phyloP scores from a whole-genome alignment of 305 asterid genomes.

The Solanum hybrid region DNA sequence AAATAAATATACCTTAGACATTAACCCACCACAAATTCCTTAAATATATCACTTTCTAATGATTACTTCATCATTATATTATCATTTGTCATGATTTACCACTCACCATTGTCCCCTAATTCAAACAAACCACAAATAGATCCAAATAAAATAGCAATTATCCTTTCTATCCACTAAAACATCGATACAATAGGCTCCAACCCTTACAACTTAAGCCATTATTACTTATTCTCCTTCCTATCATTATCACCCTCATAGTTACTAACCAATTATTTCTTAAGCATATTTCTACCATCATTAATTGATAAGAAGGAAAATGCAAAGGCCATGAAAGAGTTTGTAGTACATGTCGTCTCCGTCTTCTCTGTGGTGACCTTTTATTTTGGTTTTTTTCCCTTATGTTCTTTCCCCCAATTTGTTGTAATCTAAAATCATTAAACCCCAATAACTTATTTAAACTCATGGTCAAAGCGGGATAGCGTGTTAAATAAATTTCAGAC shows the following conservation, averaged over 20 bases:
- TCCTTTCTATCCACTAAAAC: not conserved
- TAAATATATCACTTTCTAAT: not conserved
- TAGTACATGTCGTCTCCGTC: not conserved
- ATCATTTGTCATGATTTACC: not conserved
- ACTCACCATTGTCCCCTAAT: not conserved
- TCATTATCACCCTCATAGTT: not conserved
- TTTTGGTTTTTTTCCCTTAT: not conserved
- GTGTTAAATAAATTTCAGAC: too few relatives aligned
- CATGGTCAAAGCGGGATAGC: not conserved
- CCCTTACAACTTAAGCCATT: not conserved
- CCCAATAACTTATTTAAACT: not conserved
- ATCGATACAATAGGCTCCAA: not conserved
- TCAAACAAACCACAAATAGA: not conserved
- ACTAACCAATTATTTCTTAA: not conserved
- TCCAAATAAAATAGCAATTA: not conserved
- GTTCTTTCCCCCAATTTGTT: not conserved
- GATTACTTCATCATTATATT: not conserved
- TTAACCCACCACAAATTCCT: not conserved
- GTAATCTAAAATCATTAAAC: not conserved
- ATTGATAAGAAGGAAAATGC: not conserved
- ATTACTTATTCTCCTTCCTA: not conserved
- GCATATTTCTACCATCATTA: not conserved
- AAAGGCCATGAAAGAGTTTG: not conserved
- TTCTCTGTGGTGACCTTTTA: not conserved
- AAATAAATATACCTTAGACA: not conserved